A percentile compares a stretch with the other conserved stretches of the same genome.
Conservation (phyloP, 2,329 filamentous ascomycete genomes). For the Fusarium scirpi region DNA sequence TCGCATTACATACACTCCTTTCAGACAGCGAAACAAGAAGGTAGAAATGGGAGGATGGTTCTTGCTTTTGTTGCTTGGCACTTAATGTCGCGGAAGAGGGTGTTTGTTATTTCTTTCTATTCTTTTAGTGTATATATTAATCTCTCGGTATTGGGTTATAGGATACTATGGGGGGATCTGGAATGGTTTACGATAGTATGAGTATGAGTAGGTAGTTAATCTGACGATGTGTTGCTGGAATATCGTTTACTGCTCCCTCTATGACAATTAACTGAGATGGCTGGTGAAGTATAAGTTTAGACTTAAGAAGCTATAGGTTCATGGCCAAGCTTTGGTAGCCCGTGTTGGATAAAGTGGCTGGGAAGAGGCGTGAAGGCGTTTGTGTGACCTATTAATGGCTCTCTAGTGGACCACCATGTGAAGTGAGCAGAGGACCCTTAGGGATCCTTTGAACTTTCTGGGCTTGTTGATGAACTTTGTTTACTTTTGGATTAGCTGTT, state of each 20-base stretch:
- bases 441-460: neutral
- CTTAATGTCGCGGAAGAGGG: conserved; percentile 31
- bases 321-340: neutral
- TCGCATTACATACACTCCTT: conserved; percentile 34
- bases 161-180: neutral
- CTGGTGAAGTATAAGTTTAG: neutral
- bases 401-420: neutral
- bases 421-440: neutral
- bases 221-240: conserved; percentile 29
- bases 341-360: conserved; percentile 2
- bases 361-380: neutral
- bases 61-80: neutral
- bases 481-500: neutral
- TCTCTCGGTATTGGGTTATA: neutral
- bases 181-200: conserved; percentile 15
- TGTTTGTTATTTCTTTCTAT: conserved; percentile 16
- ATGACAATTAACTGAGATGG: neutral
- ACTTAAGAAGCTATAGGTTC: neutral
- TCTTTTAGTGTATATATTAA: conserved; percentile 38
- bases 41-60: conserved; percentile 14
- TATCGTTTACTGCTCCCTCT: neutral
- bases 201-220: conserved; percentile 35
- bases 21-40: conserved; percentile 7
- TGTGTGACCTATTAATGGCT: neutral
- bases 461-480: neutral